Conservation (phyloP, 2,329 filamentous ascomycete genomes). For the Fusarium bulbicola region DNA sequence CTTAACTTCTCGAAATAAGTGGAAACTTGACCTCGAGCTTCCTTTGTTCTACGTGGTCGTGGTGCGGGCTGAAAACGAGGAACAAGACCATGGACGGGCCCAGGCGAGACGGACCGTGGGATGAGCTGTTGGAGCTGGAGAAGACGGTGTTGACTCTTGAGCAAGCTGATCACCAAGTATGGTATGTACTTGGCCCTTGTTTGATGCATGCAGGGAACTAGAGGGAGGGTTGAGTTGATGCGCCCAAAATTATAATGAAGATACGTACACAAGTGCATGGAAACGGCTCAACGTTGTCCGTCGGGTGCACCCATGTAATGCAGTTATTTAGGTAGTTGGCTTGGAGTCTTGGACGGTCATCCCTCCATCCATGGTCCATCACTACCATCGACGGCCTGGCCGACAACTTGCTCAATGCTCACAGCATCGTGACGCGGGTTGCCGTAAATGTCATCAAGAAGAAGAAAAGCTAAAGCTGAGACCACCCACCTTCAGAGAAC, state of each 20-base stretch:
- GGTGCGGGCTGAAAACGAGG: constrained; percentile 1
- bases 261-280: neutral
- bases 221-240: neutral
- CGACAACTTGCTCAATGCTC: constrained; percentile 15
- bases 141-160: neutral
- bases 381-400: constrained; percentile 9
- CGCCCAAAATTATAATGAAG: constrained; percentile 1
- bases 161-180: neutral
- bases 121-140: constrained; percentile 3
- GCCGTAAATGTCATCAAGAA: constrained; percentile 11
- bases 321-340: neutral
- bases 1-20: constrained; percentile 39
- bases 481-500: constrained; percentile 23
- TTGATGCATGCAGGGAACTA: constrained; percentile 1
- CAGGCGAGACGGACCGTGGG: constrained; percentile 20
- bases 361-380: neutral
- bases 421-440: constrained; percentile 5
- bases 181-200: too few relatives aligned
- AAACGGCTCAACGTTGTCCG: constrained; percentile 25
- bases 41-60: constrained; percentile 1
- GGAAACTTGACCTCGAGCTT: constrained; percentile 11
- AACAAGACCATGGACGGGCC: constrained; percentile 9
- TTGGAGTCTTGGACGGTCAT: neutral
- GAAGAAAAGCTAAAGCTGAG: constrained; percentile 32
- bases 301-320: constrained; percentile 12